phyloP scores from a whole-genome alignment of 2,329 filamentous ascomycete species.

The Dryadomyces quercivorus region DNA sequence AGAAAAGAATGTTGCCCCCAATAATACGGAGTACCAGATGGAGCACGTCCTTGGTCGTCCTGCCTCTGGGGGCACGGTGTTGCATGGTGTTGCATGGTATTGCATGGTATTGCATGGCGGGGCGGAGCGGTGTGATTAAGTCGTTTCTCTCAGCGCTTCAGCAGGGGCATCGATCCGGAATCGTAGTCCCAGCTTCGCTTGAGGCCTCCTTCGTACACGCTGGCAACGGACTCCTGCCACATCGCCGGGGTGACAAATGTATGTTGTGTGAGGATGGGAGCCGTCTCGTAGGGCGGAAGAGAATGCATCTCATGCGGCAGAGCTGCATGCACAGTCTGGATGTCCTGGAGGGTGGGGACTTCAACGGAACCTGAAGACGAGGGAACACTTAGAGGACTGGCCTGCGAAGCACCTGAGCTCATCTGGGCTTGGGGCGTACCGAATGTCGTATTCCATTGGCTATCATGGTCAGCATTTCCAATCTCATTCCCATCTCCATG shows the following conservation, averaged over 20 bases:
- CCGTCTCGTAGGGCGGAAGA: slow-evolving; percentile 38
- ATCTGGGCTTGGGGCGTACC: slow-evolving; percentile 49
- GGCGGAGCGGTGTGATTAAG: neutral
- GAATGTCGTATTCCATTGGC: slow-evolving; percentile 94
- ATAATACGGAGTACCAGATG: too few relatives aligned
- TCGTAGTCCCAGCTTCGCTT: slow-evolving; percentile 52
- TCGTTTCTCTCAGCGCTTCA: neutral
- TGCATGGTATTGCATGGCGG: too few relatives aligned
- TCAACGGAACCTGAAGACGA: slow-evolving; percentile 42
- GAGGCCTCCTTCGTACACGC: slow-evolving; percentile 52
- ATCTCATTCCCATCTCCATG: neutral
- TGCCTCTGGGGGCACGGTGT: too few relatives aligned
- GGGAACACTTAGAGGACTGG: slow-evolving; percentile 39
- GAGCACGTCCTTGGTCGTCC: too few relatives aligned
- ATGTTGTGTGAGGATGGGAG: slow-evolving; percentile 29
- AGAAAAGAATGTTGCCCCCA: too few relatives aligned
- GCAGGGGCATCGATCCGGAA: slow-evolving; percentile 8
- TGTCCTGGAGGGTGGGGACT: slow-evolving; percentile 39
- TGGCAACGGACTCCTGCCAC: slow-evolving; percentile 63
- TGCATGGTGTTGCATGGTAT: too few relatives aligned
- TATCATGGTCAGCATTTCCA: slow-evolving; percentile 24
- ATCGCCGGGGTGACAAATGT: slow-evolving; percentile 57
- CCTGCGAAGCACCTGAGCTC: slow-evolving; percentile 29
- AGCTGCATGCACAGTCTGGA: slow-evolving; percentile 33
- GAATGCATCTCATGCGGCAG: slow-evolving; percentile 31